Conservation (phyloP, 177 flowering plant species). For the Vitis hybrid region DNA sequence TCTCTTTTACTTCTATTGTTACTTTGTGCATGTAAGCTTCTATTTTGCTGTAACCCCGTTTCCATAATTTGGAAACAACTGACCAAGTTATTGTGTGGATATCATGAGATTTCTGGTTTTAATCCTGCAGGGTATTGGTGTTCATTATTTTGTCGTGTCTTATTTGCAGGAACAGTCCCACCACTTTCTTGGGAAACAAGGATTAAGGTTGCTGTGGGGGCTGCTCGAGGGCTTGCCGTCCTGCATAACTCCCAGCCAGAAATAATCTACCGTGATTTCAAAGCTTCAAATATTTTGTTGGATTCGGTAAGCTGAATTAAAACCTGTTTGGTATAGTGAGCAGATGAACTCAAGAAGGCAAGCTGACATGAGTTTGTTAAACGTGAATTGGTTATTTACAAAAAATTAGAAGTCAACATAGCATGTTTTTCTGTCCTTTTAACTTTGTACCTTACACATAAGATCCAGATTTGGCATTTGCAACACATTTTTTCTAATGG, state of each 20-base stretch:
- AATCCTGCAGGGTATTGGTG: too few species aligned
- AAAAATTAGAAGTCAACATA: neutral
- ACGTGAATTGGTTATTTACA: neutral
- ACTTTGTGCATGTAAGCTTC: neutral
- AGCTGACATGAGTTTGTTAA: neutral
- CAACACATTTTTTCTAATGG: neutral
- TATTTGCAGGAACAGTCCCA: conserved; percentile 28
- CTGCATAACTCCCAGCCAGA: conserved; percentile 39
- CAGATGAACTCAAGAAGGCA: neutral
- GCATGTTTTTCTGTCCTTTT: neutral
- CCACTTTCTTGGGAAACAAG: conserved; percentile 51
- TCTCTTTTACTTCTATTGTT: neutral
- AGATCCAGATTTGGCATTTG: neutral
- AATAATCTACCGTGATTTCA: conserved; percentile 63
- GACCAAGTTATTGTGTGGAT: too few species aligned
- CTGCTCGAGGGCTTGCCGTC: conserved; percentile 50
- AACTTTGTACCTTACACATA: neutral
- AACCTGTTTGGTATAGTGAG: neutral
- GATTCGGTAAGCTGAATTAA: conserved; percentile 34
- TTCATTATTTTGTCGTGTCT: neutral
- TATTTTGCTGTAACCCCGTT: neutral
- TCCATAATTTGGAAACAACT: too few species aligned
- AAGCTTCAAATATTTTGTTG: conserved; percentile 52
- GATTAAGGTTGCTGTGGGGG: conserved; percentile 50
- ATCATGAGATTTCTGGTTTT: too few species aligned